Base-by-base conservation (phyloP, 2,329 filamentous ascomycete species). In the Mollisiaceae sp. region DNA sequence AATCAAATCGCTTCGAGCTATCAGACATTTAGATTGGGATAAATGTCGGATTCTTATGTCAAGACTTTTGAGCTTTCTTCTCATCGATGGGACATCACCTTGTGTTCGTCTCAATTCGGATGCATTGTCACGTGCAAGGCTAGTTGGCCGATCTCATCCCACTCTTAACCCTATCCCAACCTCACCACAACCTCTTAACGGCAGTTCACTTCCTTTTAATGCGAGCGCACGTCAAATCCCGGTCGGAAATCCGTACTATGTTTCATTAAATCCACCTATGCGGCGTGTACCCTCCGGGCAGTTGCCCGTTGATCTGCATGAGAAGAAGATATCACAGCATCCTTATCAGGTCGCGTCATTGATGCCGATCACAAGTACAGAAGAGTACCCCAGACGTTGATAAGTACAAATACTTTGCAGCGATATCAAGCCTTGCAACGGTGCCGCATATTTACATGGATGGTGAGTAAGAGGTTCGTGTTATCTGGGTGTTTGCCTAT, bases 71-170 rank as follows among this genome's bases (percentile, higher is more conserved):
- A 54, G n/a, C 4, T n/a, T 9, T 8, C n/a, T 22, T 50, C 18
- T 20, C 12, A 18, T 8, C 15, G 43, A 41, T 18, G 12, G 12
- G 38, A 41, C 38, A 41, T 32, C 27, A 32, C 27, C 27, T 32
- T 32, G 27, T 32, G 36, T 41, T 41, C 38, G 38, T 41, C 38
- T 18, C 11, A 41, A 41, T 32, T 41, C 38, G 2, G 15, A 27
- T 3, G 18, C 14, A 22, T 14, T 15, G 15, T 52, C 47, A 52
- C 47, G 47, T 52, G 47, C 24, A 24, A 27, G 9, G 8, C 15
- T 8, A 52, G 3, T 52, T 52, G 47, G 47, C 47, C 47, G 47
- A 52, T 52, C 47, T 52, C 47, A 52, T 52, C 47, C 47, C 47
- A 52, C 47, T 52, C 47, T 52, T 27, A 32, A 6, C 27, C 6